These are phyloP conservation scores for Canariomyces notabilis DNA, from an alignment of 2,329 filamentous ascomycete genomes.

Conservation along the genomic window DNA sequence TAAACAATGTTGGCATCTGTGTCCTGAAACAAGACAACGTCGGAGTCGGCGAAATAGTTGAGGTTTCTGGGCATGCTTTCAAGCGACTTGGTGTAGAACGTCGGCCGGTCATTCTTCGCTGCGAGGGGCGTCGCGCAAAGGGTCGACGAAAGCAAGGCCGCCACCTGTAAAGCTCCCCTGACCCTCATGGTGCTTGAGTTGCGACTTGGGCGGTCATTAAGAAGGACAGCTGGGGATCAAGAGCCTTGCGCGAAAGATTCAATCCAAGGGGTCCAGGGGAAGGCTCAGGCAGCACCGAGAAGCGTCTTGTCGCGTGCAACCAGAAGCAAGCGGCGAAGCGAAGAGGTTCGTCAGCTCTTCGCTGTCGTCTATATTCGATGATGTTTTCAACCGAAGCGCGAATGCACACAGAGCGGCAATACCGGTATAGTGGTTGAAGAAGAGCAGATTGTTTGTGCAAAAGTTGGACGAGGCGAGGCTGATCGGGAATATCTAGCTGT, in stretches of 20 bases:
- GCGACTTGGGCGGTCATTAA: slow-evolving; percentile 40
- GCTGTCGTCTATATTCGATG: neutral
- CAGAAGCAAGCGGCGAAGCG: neutral
- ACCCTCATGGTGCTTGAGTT: slow-evolving; percentile 49
- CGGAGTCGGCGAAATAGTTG: slow-evolving; percentile 87
- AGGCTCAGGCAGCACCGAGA: neutral
- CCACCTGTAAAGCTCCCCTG: slow-evolving; percentile 41
- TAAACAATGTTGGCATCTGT: slow-evolving; percentile 59
- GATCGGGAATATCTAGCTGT: slow-evolving; percentile 4
- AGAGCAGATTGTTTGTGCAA: neutral
- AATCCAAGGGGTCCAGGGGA: neutral
- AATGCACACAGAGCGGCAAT: neutral
- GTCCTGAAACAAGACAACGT: slow-evolving; percentile 74
- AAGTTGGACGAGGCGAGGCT: neutral
- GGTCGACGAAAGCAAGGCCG: slow-evolving; percentile 48
- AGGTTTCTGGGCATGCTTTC: slow-evolving; percentile 62
- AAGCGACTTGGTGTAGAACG: slow-evolving; percentile 61
- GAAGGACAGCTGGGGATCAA: slow-evolving; percentile 8
- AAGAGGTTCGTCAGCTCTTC: neutral
- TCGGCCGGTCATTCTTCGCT: slow-evolving; percentile 61
- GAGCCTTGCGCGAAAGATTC: neutral
- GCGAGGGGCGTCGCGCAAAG: slow-evolving; percentile 35
- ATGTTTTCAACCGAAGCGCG: too few species aligned
- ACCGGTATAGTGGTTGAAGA: neutral
- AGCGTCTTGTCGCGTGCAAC: neutral